Base-by-base conservation (phyloP, 768 basidiomycete genomes). In the Serendipita vermifera region DNA sequence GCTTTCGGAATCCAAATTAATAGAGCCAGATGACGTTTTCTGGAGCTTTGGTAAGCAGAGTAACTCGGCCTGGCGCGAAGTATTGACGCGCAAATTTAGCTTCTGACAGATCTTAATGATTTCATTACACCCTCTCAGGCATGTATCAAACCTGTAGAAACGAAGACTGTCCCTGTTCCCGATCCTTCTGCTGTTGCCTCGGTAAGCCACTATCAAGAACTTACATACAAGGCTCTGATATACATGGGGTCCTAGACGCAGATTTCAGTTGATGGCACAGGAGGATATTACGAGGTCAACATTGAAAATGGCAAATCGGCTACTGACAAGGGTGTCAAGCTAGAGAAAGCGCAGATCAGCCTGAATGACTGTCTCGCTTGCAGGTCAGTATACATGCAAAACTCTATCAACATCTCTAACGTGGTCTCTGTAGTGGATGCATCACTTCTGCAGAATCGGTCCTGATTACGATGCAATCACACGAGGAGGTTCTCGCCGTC, bases 371-470 rank as follows among this genome's bases (percentile, higher is more conserved):
- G 96, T 71, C 75, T 99, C 41, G 96, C 96, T 24, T 98, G 96
- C 77, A 96, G 91, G 93, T 89, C 64, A 54, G 83, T 72, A 17
- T 35, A 27, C 48, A 36, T 38, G 24, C 15, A 54, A 7, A n/a
- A n/a, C 5, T 2, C 35, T 14, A 1, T 54, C 2, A 3, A 24
- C 39, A 26, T 55, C 20, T 11, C 26, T 40, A 38, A 41, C 60
- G 38, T 17, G 13, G 2, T 7, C 24, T 33, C 46, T 61, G 33
- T 61, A 96, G 94, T 58, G 96, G 96, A 2, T 99, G 96, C 65
- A 97, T 99, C 63, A 99, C 96, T 2, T 97, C 94, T 35, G 94
- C 94, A 22, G 94, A 99, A 73, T 94, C 91, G 17, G 83, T 98
- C 41, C 78, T 99, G 58, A 96, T 99, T 65, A 92, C 92, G 11